phyloP scores from a whole-genome alignment of 371 early-diverging fungal genomes.

The Amoeboradix gromovi region DNA sequence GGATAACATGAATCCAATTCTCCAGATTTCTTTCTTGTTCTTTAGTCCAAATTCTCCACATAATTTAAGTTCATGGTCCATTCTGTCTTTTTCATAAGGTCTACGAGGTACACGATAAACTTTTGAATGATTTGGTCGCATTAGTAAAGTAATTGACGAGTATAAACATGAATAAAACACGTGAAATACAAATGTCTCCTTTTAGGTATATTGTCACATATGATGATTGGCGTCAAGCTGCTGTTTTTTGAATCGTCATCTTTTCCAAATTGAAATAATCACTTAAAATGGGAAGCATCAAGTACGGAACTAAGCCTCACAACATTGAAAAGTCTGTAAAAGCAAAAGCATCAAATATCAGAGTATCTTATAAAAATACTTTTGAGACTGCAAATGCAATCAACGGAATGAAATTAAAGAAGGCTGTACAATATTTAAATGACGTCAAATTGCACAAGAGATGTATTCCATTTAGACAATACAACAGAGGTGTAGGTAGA shows the following conservation, averaged over 20 bases:
- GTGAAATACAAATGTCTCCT: neutral
- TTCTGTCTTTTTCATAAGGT: constrained; percentile 93
- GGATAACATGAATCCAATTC: constrained; percentile 81
- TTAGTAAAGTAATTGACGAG: constrained; percentile 1
- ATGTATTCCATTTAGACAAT: constrained; percentile 90
- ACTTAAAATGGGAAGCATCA: neutral
- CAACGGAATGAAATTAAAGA: constrained; percentile 64
- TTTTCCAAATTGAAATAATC: too few relatives aligned
- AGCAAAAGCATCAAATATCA: neutral
- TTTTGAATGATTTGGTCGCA: constrained; percentile 27
- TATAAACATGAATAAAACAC: neutral
- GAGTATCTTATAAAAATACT: constrained; percentile 58
- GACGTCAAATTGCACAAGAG: constrained; percentile 90
- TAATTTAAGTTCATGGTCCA: constrained; percentile 94
- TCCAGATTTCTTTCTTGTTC: constrained; percentile 99
- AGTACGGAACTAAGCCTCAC: neutral
- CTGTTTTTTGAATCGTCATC: too few relatives aligned
- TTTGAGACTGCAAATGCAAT: constrained; percentile 87
- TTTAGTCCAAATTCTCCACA: constrained; percentile 95
- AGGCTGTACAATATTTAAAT: constrained; percentile 79
- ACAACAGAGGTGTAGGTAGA: constrained; percentile 90
- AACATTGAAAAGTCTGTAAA: neutral
- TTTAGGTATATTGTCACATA: neutral
- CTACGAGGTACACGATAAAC: constrained; percentile 93
- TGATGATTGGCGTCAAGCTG: neutral